phyloP scores from a whole-genome alignment of 164 flowering plant species.

The Vitis vinifera region DNA sequence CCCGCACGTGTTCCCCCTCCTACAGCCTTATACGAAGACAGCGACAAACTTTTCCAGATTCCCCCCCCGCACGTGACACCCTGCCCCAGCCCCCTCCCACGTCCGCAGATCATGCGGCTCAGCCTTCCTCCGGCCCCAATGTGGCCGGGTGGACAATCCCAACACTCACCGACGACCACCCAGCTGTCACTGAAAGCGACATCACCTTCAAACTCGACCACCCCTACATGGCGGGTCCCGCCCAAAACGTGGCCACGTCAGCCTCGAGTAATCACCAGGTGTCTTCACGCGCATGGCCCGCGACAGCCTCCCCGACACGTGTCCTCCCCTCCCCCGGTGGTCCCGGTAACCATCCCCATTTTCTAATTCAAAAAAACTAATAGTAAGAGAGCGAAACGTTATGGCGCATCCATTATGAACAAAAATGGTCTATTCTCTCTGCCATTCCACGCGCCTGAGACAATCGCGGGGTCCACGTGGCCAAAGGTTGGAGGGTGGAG shows the following conservation, averaged over 20 bases:
- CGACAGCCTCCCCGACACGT: constrained; percentile 21
- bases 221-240: constrained; percentile 25
- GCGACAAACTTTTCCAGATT: too few species aligned
- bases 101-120: neutral
- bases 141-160: neutral
- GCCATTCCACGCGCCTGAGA: neutral
- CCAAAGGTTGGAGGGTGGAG: neutral
- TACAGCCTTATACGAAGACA: too few species aligned
- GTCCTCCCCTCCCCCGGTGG: neutral
- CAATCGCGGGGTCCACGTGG: too few species aligned
- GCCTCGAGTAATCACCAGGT: constrained; percentile 25
- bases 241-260: constrained; percentile 34
- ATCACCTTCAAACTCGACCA: constrained; percentile 16
- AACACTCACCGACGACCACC: constrained; percentile 22
- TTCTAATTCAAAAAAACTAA: neutral
- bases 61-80: too few species aligned
- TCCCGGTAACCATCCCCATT: neutral
- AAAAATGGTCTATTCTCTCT: neutral
- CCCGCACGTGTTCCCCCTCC: too few species aligned
- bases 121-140: neutral
- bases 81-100: too few species aligned
- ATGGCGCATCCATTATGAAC: neutral
- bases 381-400: neutral
- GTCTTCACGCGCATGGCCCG: constrained; percentile 24
- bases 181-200: constrained; percentile 37